Evolutionary conservation across 108 stramenopile genomes (phyloP).

Genomic region (Asterionellopsis glacialis): DNA sequence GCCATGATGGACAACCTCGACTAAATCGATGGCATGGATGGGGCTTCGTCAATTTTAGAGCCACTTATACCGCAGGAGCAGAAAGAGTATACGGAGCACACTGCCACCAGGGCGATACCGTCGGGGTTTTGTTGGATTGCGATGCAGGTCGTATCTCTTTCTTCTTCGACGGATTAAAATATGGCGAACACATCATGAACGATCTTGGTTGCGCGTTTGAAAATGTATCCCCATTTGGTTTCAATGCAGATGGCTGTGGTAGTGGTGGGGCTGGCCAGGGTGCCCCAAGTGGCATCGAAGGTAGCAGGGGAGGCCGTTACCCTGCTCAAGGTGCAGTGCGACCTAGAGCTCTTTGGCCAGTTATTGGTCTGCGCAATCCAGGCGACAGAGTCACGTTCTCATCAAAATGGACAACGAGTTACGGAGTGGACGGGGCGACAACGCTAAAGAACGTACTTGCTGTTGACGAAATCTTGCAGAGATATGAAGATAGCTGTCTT

Average conservation of each 20-base stretch:
- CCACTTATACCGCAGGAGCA: slow-evolving; percentile 83
- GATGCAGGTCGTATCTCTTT: slow-evolving; percentile 89
- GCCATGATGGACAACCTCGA: slow-evolving; percentile 46
- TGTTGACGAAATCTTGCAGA: slow-evolving; percentile 75
- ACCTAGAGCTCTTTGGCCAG: slow-evolving; percentile 86
- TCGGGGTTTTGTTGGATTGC: slow-evolving; percentile 94
- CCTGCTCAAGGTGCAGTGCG: slow-evolving; percentile 72
- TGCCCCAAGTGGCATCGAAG: slow-evolving; percentile 76
- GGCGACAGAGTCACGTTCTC: slow-evolving; percentile 91
- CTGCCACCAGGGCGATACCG: slow-evolving; percentile 86
- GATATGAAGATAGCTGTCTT: slow-evolving; percentile 15
- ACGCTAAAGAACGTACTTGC: slow-evolving; percentile 54
- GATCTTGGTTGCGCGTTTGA: slow-evolving; percentile 96
- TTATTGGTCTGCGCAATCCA: slow-evolving; percentile 87
- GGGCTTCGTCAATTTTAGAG: slow-evolving; percentile 93
- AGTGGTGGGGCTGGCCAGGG: slow-evolving; percentile 80
- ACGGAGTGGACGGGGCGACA: slow-evolving; percentile 60
- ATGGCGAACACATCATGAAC: slow-evolving; percentile 92
- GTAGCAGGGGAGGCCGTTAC: slow-evolving; percentile 54
- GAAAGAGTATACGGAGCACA: slow-evolving; percentile 91
- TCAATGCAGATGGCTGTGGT: slow-evolving; percentile 82
- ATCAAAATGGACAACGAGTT: slow-evolving; percentile 76
- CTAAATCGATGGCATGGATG: slow-evolving; percentile 82
- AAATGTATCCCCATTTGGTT: slow-evolving; percentile 83
- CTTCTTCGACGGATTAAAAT: slow-evolving; percentile 94